These are phyloP conservation scores for Teunomyces panamensis DNA, from an alignment of 805 yeast genomes.

Conservation along the genomic window DNA sequence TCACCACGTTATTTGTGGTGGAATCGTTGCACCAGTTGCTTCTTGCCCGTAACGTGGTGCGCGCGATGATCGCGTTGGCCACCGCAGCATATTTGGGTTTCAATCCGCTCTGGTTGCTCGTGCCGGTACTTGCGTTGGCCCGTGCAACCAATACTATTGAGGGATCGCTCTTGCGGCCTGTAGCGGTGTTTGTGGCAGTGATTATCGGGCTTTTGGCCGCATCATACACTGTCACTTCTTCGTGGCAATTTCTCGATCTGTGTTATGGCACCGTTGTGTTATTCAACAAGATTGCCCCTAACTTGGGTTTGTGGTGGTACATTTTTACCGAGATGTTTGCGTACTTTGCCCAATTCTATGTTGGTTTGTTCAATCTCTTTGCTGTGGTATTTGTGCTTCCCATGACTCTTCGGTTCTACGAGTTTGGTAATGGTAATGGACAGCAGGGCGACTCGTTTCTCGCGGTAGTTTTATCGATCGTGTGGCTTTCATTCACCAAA, in stretches of 20 bases:
- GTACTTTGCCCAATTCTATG: conserved; percentile 78
- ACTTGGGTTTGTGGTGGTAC: conserved; percentile 98
- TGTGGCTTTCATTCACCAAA: conserved; percentile 60
- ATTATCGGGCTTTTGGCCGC: conserved; percentile 22
- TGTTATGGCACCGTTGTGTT: conserved; percentile 55
- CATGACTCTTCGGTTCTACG: conserved; percentile 60
- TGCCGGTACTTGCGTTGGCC: conserved; percentile 52
- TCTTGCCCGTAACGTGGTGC: conserved; percentile 30
- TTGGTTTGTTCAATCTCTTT: conserved; percentile 79
- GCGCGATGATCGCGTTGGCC: conserved; percentile 54
- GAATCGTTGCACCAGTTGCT: conserved; percentile 46
- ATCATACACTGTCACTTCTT: conserved; percentile 24
- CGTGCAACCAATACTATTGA: conserved; percentile 11
- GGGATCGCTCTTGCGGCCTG: conserved; percentile 47
- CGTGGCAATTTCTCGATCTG: conserved; percentile 24
- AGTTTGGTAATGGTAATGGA: conserved; percentile 8
- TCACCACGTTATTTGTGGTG: conserved; percentile 59
- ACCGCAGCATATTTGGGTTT: conserved; percentile 62
- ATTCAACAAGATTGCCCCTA: conserved; percentile 77
- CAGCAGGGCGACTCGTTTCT: conserved; percentile 52
- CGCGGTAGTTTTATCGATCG: conserved; percentile 43
- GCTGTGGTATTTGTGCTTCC: conserved; percentile 68
- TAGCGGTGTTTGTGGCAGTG: conserved; percentile 49
- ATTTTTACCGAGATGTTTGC: conserved; percentile 94
- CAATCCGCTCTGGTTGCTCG: conserved; percentile 57